Evolutionary conservation across 352 stramenopile species (phyloP), one percentile per base, ranked within the genome.

Genomic region (Globisporangium viniferum): DNA sequence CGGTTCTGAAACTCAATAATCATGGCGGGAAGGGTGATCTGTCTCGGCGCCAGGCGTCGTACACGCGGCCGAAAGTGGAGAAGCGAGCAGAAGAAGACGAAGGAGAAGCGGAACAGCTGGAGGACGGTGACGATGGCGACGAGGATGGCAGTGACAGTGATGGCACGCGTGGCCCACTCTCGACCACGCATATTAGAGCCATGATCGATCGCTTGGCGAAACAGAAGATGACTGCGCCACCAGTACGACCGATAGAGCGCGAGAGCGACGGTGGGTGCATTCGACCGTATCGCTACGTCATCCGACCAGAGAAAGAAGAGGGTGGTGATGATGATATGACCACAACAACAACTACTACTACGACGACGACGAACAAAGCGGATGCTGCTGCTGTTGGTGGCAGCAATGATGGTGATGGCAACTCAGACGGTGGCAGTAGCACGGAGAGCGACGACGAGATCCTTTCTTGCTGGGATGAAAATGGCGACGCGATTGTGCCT

Each of bases 361-460:
- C 29, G 5, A 33, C 29, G 29, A 33, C 2, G 29, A 33, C 29
- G 29, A 33, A 33, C 29, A 33, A 33, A 33, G 29, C 29, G 29
- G 29, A 31, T 31, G 18, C 6, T 14, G 24, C 22, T 10, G 48
- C 29, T 24, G 29, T 22, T 9, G 2, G n/a, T 33, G 29, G 3
- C 3, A 33, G 29, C 29, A 33, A 31, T 12, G 8, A 14, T 14
- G 35, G 35, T 41, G 53, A 59, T 10, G 7, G n/a, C 53, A 18
- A 59, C 8, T 59, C 27, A 5, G 36, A 31, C 1, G 14, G 27
- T 14, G 54, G 27, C 5, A 59, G 54, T 9, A 59, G 27, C 54
- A 59, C 54, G 2, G 54, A 59, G 54, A 41, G 54, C 54, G 29
- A 59, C 14, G 54, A 24, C 27, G 53, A 59, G 53, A 35, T 39